Conservation (phyloP, 2,329 filamentous ascomycete species). For the Ophiocordyceps australis region DNA sequence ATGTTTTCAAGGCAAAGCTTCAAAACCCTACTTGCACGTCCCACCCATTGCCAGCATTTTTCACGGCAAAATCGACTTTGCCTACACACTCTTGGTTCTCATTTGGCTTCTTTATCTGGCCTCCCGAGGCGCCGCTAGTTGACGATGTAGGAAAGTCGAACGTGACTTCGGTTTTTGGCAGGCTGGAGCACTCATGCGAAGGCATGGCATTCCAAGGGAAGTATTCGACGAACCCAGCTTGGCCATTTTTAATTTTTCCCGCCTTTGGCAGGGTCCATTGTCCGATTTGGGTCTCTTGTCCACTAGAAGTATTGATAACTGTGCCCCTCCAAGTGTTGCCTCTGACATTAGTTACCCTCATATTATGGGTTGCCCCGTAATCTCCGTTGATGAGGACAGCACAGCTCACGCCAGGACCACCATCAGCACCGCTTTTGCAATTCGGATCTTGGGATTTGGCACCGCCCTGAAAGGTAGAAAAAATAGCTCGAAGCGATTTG, state of each 20-base stretch:
- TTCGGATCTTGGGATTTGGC: slow-evolving; percentile 4
- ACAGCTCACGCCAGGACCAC: slow-evolving; percentile 8
- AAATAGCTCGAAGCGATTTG: slow-evolving; percentile 5
- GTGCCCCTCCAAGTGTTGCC: slow-evolving; percentile 7
- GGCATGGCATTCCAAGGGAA: slow-evolving; percentile 5
- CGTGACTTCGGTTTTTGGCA: slow-evolving; percentile 5
- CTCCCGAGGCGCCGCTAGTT: too few species aligned
- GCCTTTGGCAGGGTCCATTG: slow-evolving; percentile 6
- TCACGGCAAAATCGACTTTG: too few species aligned
- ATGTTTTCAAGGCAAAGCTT: too few species aligned
- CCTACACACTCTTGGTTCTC: too few species aligned
- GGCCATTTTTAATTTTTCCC: slow-evolving; percentile 3
- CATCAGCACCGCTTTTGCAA: slow-evolving; percentile 9
- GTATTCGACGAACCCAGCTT: slow-evolving; percentile 8
- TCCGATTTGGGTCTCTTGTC: slow-evolving; percentile 4
- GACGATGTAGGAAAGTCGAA: too few species aligned
- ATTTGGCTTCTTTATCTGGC: too few species aligned
- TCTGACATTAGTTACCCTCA: slow-evolving; percentile 4
- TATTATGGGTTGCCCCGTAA: slow-evolving; percentile 6
- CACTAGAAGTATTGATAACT: slow-evolving; percentile 4
- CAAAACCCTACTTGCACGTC: too few species aligned
- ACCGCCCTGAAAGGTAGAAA: slow-evolving; percentile 6
- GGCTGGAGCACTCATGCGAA: slow-evolving; percentile 3
- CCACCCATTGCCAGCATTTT: too few species aligned
- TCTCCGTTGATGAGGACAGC: slow-evolving; percentile 3